Evolutionary conservation across 2,329 filamentous ascomycete genomes (phyloP), one percentile per base, ranked within the genome.

Genomic region (Cercospora brassicicola): DNA sequence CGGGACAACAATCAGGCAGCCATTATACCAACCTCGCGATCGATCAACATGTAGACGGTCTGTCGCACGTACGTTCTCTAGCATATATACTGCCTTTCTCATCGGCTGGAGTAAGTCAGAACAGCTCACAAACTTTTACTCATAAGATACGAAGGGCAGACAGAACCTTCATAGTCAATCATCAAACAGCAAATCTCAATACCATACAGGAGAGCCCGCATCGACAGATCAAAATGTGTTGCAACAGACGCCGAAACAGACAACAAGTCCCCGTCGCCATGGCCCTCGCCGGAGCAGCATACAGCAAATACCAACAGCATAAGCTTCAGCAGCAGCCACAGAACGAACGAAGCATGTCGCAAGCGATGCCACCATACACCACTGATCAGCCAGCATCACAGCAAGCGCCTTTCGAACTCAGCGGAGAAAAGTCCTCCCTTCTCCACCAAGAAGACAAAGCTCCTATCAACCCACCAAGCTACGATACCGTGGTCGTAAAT

Each of bases 401-500:
- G 2, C 42, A 23, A 13, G 20, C 20, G 6, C 48, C 48, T 13
- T 28, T 28, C 48, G 48, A 55, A n/a, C 48, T 30, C 20, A n/a
- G 26, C 23, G 23, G 23, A 15, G 23, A 7, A n/a, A 55, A 26
- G n/a, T 48, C 18, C 3, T 23, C n/a, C 3, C 45, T 48, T 15
- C 48, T 55, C 7, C 48, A 55, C 5, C 9, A 1, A 23, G 23
- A 55, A 28, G 65, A 69, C 39, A 59, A 67, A 36, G 30, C 42
- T 23, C 65, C 51, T 33, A 62, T 69, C 42, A 51, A 23, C 13
- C 71, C 71, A 33, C 71, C 71, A 62, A 71, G 69, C 62, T 73
- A 73, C 65, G 53, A 70, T 6, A 51, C 48, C 23, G 39, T 59
- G n/a, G 15, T 15, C 5, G 57, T 64, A 4, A 42, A 64, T 20